Evolutionary conservation across 2,329 filamentous ascomycete species (phyloP).

Genomic region (Fusarium luffae): DNA sequence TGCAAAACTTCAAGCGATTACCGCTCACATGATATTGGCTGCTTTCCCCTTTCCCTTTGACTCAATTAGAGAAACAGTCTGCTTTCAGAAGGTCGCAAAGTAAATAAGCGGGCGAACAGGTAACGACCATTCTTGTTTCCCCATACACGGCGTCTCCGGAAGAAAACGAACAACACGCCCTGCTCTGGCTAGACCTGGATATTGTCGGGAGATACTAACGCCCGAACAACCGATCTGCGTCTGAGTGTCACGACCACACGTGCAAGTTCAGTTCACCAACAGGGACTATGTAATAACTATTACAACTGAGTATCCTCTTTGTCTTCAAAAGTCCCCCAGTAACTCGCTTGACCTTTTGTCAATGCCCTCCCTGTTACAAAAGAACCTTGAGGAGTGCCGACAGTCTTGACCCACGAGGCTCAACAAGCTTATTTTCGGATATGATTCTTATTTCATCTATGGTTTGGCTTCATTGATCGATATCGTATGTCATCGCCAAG

Average conservation of each 20-base stretch:
- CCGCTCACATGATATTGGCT: slow-evolving; percentile 15
- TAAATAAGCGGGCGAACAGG: slow-evolving; percentile 15
- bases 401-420: slow-evolving; percentile 22
- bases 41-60: neutral
- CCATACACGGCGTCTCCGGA: slow-evolving; percentile 16
- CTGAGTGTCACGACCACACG: slow-evolving; percentile 5
- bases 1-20: slow-evolving; percentile 3
- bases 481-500: slow-evolving; percentile 6
- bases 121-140: slow-evolving; percentile 4
- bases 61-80: slow-evolving; percentile 1
- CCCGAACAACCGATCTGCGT: slow-evolving; percentile 18
- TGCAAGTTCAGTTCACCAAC: slow-evolving; percentile 15
- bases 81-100: slow-evolving; percentile 44
- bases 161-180: slow-evolving; percentile 14
- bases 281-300: slow-evolving; percentile 29
- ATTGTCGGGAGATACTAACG: slow-evolving; percentile 21
- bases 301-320: slow-evolving; percentile 37
- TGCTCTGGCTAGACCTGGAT: slow-evolving; percentile 7
- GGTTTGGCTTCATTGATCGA: neutral
- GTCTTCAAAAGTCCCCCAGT: slow-evolving; percentile 40
- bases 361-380: slow-evolving; percentile 26
- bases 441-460: slow-evolving; percentile 5
- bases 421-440: slow-evolving; percentile 23
- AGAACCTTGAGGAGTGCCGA: slow-evolving; percentile 28
- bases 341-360: slow-evolving; percentile 14